Evolutionary conservation across 2,329 filamentous ascomycete species (phyloP), one percentile per base, ranked within the genome.

Genomic region (Trichoderma brevicompactum): DNA sequence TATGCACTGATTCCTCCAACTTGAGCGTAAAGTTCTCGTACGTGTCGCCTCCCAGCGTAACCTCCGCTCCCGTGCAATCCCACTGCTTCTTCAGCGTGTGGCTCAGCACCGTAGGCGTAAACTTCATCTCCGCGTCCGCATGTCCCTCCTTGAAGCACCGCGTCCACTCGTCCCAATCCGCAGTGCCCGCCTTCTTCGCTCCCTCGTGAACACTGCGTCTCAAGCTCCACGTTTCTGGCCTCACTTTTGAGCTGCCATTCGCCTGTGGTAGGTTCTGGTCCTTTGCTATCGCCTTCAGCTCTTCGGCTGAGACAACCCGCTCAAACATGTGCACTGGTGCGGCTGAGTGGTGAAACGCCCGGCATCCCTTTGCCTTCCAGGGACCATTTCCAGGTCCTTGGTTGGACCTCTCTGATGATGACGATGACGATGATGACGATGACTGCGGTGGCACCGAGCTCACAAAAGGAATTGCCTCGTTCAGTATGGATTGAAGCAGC

Each of bases 1-100:
- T 80, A 74, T 92, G 90, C 64, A 83, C 83, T 81, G 90, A 90
- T 77, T 92, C 87, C 68, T 84, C 83, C 23, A 90, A 78, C 70
- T 73, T 71, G 17, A 88, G 75, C 38, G 77, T 78, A 70, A 86
- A 82, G 50, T 79, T 74, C 1, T 71, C 76, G 83, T 84, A 88
- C 23, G 64, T 72, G 60, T 74, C 71, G 0, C 72, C 79, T 7
- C 73, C 76, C n/a, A 77, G 72, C 17, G 75, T 71, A 4, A 80
- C 69, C 46, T 79, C 76, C 13, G 82, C 72, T 8, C 74, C 80
- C 5, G 49, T 71, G 64, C 80, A 82, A 60, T 82, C 79, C 83
- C 83, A 85, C 28, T 73, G 73, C 67, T 79, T 78, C 40, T 77
- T 74, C 64, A 76, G 71, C 62, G 72, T 72, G 13, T 77, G 76